Percentiles rank a stretch among this genome's conserved stretches.
Conservation (phyloP, 2,329 filamentous ascomycete genomes). For the Emergomyces pasteurianus region DNA sequence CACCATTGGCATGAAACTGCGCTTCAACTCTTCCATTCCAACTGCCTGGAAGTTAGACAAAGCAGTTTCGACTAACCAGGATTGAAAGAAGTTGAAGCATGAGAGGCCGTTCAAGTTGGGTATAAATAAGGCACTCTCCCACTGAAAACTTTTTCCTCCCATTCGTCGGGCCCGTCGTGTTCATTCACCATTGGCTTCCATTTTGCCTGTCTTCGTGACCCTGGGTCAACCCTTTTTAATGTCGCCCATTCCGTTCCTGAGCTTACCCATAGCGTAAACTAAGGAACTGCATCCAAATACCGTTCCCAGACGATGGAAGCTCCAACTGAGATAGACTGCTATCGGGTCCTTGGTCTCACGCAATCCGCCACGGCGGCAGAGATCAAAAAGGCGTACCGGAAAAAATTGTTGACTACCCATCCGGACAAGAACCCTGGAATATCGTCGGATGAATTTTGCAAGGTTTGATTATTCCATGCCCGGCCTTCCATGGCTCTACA, state of each 20-base stretch:
- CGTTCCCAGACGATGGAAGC: background rate
- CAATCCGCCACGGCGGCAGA: constrained; percentile 5
- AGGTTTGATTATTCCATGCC: background rate
- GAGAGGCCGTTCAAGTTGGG: background rate
- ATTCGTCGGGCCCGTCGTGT: background rate
- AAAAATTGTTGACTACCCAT: constrained; percentile 6
- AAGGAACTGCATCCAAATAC: background rate
- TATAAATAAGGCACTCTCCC: background rate
- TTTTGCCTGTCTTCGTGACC: background rate
- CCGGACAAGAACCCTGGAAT: constrained; percentile 9
- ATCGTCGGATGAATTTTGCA: background rate
- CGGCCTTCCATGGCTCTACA: background rate
- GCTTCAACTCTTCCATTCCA: background rate
- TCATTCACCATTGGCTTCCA: background rate
- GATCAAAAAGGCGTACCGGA: constrained; percentile 8
- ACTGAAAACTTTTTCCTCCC: background rate
- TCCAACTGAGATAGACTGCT: constrained; percentile 5
- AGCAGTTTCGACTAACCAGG: background rate
- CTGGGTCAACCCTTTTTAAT: background rate
- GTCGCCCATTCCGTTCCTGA: background rate
- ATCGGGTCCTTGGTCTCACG: constrained; percentile 7
- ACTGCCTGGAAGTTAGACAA: background rate
- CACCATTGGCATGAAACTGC: background rate
- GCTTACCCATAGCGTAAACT: background rate
- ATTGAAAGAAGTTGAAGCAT: background rate